Evolutionary conservation across 495 filamentous ascomycete genomes (phyloP).

Genomic region (Hypoxylon rickii): DNA sequence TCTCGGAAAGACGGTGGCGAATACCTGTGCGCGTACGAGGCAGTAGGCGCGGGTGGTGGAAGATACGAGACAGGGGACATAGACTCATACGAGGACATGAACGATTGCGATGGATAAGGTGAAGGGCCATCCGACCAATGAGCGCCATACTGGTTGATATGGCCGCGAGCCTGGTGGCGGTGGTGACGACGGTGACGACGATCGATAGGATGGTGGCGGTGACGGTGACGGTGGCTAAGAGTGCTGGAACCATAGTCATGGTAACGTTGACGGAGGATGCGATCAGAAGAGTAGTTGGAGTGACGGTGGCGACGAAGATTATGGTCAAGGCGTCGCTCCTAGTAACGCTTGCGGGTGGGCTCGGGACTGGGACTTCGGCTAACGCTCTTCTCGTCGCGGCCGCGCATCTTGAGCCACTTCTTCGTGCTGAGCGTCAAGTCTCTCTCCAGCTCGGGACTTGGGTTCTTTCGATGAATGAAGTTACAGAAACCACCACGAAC

Average conservation of each 20-base stretch:
- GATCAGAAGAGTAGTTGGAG: too few relatives aligned
- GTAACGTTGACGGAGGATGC: too few relatives aligned
- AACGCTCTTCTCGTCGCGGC: conserved; percentile 82
- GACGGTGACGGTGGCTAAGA: background rate
- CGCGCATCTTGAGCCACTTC: conserved; percentile 91
- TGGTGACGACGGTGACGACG: background rate
- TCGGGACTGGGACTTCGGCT: conserved; percentile 76
- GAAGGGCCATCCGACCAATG: background rate
- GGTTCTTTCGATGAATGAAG: conserved; percentile 98
- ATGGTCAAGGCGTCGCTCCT: conserved; percentile 11
- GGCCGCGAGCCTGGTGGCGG: background rate
- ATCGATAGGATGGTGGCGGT: background rate
- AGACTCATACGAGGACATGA: too few relatives aligned
- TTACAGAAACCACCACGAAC: conserved; percentile 98
- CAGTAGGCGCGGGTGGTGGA: too few relatives aligned
- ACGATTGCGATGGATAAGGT: too few relatives aligned
- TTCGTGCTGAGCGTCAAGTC: conserved; percentile 86
- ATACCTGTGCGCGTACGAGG: too few relatives aligned
- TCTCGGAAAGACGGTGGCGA: too few relatives aligned
- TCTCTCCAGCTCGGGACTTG: conserved; percentile 80
- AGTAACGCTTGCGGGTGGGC: conserved; percentile 71
- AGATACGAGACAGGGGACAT: too few relatives aligned
- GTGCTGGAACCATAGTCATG: background rate
- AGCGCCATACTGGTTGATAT: background rate
- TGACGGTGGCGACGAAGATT: too few relatives aligned